Conservation (phyloP, 768 basidiomycete species). For the Kwoniella botswanensis region DNA sequence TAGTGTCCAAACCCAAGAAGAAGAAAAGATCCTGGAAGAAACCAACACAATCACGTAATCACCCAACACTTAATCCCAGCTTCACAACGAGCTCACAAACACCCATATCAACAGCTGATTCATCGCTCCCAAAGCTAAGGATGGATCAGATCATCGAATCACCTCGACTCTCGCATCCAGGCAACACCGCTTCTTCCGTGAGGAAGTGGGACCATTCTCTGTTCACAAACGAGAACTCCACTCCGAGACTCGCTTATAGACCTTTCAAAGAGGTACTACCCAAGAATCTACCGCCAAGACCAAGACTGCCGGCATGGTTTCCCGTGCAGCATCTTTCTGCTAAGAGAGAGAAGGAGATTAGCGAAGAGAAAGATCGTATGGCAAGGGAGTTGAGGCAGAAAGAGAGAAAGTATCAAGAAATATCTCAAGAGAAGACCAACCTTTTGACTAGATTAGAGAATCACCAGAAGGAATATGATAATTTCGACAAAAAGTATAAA, state of each 20-base stretch:
- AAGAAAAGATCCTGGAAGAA: background rate
- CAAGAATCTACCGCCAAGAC: background rate
- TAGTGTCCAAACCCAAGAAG: background rate
- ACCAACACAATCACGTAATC: background rate
- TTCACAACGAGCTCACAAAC: too few species aligned
- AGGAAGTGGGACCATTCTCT: background rate
- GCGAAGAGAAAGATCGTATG: background rate
- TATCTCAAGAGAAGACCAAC: background rate
- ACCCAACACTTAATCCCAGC: too few species aligned
- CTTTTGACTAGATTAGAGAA: background rate
- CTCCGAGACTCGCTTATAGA: background rate
- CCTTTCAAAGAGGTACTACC: background rate
- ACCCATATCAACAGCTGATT: background rate
- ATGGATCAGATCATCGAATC: background rate
- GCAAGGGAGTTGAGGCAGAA: slow-evolving; percentile 1
- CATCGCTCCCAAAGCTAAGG: background rate
- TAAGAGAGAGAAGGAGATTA: too few species aligned
- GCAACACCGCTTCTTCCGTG: background rate
- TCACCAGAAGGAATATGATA: too few species aligned
- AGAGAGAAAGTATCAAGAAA: background rate
- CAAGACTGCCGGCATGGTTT: background rate
- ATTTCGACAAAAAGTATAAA: too few species aligned
- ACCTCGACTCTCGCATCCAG: background rate
- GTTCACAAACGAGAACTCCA: background rate
- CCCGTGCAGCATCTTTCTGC: too few species aligned